Base-by-base conservation (phyloP, 495 filamentous ascomycete genomes). In the Cercophora sp. region DNA sequence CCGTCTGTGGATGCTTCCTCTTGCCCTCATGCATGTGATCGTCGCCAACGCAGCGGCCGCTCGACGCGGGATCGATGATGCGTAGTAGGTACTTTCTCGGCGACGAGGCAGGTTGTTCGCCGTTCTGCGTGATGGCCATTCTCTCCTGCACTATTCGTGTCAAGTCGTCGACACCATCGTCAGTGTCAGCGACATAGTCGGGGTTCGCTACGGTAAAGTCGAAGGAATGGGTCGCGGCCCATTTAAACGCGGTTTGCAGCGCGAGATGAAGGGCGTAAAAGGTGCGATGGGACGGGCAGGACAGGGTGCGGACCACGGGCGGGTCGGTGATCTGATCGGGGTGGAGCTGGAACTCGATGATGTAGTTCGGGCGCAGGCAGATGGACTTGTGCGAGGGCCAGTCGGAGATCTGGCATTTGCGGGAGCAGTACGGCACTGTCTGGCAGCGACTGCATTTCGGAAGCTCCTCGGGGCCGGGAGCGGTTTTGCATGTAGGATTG, bases 201-300 rank as follows among this genome's bases (percentile, higher is more conserved):
- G 55, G 59, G 26, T 62, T 43, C 8, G 20, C 11, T 27, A 59
- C 56, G 25, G 59, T 43, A 29, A 62, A 62, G 52, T 62, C 59
- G 36, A 54, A 59, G 23, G 50, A 54, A 29, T 62, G 59, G 10
- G 24, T 65, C 2, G 48, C 54, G 19, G 58, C 48, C 67, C 65
- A 68, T 31, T 58, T 58, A 48, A 73, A 73, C 13, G 62, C 64
- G 25, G 58, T 5, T 50, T 72, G 62, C 23, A 73, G 60, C 6
- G 52, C 37, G 27, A 54, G 54, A 45, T 70, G 71, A 2, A 51
- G 54, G 4, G 58, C 51, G n/a, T n/a, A n/a, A n/a, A n/a, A n/a
- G n/a, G n/a, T n/a, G n/a, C n/a, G n/a, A n/a, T 58, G 39, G 35
- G 67, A 60, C 24, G 63, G 67, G 51, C 65, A 67, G 9, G 67